These are phyloP conservation scores for Cyclotella choctawhatcheeana DNA, from an alignment of 108 stramenopile genomes.

Conservation along the genomic window DNA sequence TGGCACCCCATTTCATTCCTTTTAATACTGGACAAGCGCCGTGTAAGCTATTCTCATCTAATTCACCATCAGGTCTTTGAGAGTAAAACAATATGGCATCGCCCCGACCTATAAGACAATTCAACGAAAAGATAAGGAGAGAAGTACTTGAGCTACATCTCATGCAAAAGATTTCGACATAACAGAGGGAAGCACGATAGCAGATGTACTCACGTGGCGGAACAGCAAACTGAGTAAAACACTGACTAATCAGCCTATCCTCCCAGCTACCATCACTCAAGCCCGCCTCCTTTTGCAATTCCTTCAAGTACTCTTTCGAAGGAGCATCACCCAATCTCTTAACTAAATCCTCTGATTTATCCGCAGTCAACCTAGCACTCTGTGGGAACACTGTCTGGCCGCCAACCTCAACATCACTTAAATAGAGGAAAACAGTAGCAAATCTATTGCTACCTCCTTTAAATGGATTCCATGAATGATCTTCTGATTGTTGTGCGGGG, in stretches of 20 bases:
- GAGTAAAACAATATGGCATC: conserved; percentile 63
- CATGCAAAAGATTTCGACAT: no score
- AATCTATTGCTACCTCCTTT: no score
- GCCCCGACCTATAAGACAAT: conserved; percentile 39
- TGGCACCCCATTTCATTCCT: conserved; percentile 77
- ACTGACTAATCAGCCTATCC: conserved; percentile 30
- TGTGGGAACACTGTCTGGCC: conserved; percentile 77
- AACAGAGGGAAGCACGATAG: not conserved
- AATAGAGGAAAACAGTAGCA: no score
- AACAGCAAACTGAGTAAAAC: conserved; percentile 46
- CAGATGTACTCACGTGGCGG: conserved; percentile 32
- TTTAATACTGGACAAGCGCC: conserved; percentile 77
- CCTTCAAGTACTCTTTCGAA: conserved; percentile 32
- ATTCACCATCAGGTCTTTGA: conserved; percentile 51
- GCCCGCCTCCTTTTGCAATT: conserved; percentile 41
- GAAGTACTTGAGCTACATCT: no score
- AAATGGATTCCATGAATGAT: no score
- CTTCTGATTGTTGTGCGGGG: no score
- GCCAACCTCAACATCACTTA: conserved; percentile 70
- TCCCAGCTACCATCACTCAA: conserved; percentile 49
- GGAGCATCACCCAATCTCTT: conserved; percentile 46
- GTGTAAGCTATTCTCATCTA: conserved; percentile 52
- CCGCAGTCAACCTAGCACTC: conserved; percentile 35
- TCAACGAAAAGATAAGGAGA: no score
- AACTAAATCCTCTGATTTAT: conserved; percentile 56